Conservation (phyloP, 306 rosid species). For the Abrus precatorius region DNA sequence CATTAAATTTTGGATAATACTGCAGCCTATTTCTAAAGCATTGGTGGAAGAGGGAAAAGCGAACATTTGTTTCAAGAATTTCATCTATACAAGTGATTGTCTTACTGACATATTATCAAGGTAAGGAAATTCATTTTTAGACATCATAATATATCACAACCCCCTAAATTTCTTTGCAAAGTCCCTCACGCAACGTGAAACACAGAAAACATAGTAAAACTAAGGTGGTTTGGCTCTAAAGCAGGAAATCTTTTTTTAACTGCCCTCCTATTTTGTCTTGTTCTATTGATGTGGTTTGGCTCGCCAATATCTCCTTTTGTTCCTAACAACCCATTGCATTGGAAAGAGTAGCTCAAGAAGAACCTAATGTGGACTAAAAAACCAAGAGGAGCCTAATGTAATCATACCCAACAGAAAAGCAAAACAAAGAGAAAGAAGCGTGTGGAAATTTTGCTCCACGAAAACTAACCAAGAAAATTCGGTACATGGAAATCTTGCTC, state of each 20-base stretch:
- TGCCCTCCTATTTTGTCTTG: constrained; percentile 9
- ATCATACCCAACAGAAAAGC: constrained; percentile 29
- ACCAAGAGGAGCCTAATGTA: constrained; percentile 14
- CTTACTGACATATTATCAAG: background rate
- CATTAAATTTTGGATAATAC: background rate
- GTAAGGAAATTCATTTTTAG: background rate
- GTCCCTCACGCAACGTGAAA: constrained; percentile 11
- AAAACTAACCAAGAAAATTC: constrained; percentile 25
- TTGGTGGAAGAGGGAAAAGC: background rate
- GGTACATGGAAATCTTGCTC: constrained; percentile 23
- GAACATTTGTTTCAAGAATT: background rate
- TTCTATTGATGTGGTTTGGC: constrained; percentile 21
- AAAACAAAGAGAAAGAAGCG: constrained; percentile 29
- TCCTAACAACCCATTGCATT: constrained; percentile 45
- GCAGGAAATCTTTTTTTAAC: constrained; percentile 16
- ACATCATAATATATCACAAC: background rate
- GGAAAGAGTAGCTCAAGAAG: constrained; percentile 29
- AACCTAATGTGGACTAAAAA: background rate
- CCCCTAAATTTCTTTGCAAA: background rate
- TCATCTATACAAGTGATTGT: background rate
- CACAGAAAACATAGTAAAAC: background rate
- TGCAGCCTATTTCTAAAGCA: background rate
- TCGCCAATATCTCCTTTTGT: constrained; percentile 16
- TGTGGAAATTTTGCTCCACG: constrained; percentile 43
- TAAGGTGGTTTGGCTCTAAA: background rate